Percentiles rank a stretch among this genome's conserved stretches.
Evolutionary conservation across 805 yeast species (phyloP).

Genomic region (Ascoidea tarda): DNA sequence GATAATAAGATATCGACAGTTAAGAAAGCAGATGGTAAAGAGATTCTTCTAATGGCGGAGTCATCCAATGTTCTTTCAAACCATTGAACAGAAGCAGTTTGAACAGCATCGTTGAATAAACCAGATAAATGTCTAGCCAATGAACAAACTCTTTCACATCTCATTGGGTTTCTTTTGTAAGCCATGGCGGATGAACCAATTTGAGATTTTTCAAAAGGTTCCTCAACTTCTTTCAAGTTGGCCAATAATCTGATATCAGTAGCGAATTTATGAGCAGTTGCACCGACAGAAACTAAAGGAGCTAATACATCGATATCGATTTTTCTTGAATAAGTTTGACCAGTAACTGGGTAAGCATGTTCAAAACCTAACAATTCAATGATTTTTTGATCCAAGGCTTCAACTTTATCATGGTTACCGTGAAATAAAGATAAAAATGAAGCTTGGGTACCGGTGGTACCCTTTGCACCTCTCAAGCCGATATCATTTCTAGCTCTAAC

Average conservation of each 20-base stretch:
- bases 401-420: constrained; percentile 95
- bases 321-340: constrained; percentile 98
- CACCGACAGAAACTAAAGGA: constrained; percentile 90
- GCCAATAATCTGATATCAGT: constrained; percentile 94
- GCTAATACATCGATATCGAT: constrained; percentile 90
- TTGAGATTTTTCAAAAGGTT: constrained; percentile 97
- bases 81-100: constrained; percentile 98
- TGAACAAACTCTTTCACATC: constrained; percentile 98
- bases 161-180: constrained; percentile 98
- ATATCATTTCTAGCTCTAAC: constrained; percentile 92
- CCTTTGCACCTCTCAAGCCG: constrained; percentile 96
- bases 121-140: constrained; percentile 91
- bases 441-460: constrained; percentile 98
- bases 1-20: constrained; percentile 89
- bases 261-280: constrained; percentile 94
- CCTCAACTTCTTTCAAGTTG: constrained; percentile 93
- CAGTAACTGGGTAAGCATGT: constrained; percentile 93
- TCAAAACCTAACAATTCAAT: constrained; percentile 89
- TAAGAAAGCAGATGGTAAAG: constrained; percentile 90
- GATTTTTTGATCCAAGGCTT: constrained; percentile 79
- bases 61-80: constrained; percentile 98
- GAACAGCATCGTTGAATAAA: constrained; percentile 82
- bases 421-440: constrained; percentile 91
- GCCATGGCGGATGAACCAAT: constrained; percentile 99
- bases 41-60: constrained; percentile 94